Conservation (phyloP, 306 rosid genomes). For the Morella rubra region DNA sequence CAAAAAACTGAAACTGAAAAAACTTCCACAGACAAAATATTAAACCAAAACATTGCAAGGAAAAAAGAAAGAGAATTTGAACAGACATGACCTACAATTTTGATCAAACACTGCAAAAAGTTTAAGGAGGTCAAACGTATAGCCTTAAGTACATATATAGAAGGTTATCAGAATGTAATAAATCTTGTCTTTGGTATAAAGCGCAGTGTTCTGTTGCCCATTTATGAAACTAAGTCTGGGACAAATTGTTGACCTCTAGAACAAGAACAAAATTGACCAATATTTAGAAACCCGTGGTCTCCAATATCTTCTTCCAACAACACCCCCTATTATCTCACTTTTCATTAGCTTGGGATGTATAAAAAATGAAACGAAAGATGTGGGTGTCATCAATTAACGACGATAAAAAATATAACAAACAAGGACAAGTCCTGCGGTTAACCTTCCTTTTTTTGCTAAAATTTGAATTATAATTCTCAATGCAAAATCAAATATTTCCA, state of each 20-base stretch:
- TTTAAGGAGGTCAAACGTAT: too few relatives aligned
- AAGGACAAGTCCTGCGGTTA: neutral
- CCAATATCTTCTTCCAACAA: neutral
- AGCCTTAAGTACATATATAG: too few relatives aligned
- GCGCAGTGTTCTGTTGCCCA: too few relatives aligned
- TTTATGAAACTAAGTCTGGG: too few relatives aligned
- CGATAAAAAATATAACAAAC: neutral
- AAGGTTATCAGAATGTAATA: too few relatives aligned
- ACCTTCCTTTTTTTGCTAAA: neutral
- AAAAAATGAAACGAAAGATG: too few relatives aligned
- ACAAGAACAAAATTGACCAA: neutral
- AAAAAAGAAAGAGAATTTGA: too few relatives aligned
- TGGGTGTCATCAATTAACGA: neutral
- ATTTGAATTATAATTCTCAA: neutral
- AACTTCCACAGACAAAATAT: conserved; percentile 11
- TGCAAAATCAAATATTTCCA: neutral
- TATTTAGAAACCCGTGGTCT: neutral
- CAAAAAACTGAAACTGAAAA: conserved; percentile 15
- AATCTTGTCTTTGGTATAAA: too few relatives aligned
- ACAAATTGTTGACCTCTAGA: neutral
- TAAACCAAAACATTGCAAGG: too few relatives aligned
- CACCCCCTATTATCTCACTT: neutral
- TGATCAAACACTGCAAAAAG: too few relatives aligned
- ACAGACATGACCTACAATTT: too few relatives aligned
- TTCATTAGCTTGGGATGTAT: neutral